Base-by-base conservation (phyloP, 495 filamentous ascomycete species). In the Daldinia grandis region DNA sequence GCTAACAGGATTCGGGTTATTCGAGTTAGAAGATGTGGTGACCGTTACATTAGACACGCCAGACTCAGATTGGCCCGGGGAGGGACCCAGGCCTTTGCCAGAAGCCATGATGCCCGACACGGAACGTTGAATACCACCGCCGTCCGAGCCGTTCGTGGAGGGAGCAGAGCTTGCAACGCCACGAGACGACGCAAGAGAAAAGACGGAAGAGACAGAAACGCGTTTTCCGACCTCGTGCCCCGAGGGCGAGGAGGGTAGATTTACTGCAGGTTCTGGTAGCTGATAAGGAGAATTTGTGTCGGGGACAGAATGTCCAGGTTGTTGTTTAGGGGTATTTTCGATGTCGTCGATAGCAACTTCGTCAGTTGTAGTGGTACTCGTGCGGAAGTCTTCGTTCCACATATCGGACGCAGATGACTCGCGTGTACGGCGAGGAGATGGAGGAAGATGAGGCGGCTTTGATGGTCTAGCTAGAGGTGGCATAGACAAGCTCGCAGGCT, bases 131-230 rank as follows among this genome's bases (percentile, higher is more conserved):
- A 51, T 62, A 58, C 60, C 62, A 58, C 56, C 44, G 28, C 49
- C 76, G 15, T 81, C 79, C 63, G 81, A 81, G 24, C 80, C 78
- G 77, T 75, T 78, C 30, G 77, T 75, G 30, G 83, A 82, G 24
- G 78, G 76, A 62, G 81, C 74, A 30, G 83, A 80, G 73, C 82
- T 78, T 53, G 78, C 61, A 38, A 80, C 79, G 19, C 80, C 81
- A 42, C 87, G 83, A 37, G 82, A 85, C 7, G 87, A 89, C 57
- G 86, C 84, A 1, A 90, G 70, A 31, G 89, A 91, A 70, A 89
- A 89, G 42, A 91, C 74, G 9, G 90, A 91, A 12, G 88, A 88
- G 59, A 88, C 83, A 53, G 88, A 90, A 76, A 90, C 81, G 28
- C 90, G 86, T 71, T 90, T 89, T 19, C 81, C 84, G 37, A 85